Percentiles rank a stretch among this genome's conserved stretches.
These are phyloP conservation scores for Arthroderma uncinatum DNA, from an alignment of 2,329 filamentous ascomycete genomes.

Conservation along the genomic window DNA sequence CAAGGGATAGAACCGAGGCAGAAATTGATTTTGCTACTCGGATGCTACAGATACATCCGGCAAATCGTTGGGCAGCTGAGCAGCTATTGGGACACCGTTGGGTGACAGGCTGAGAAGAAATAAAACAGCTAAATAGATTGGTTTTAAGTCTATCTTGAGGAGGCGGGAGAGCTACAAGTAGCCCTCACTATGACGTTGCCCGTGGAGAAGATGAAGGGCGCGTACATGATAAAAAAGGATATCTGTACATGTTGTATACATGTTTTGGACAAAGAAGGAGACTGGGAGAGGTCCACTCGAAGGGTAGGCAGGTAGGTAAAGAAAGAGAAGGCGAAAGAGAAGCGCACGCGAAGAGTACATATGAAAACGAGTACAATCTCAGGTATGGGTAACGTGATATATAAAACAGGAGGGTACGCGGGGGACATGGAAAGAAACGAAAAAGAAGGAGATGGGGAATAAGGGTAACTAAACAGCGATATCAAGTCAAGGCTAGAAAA, in stretches of 20 bases:
- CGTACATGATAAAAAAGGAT: not conserved
- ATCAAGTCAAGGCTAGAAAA: not conserved
- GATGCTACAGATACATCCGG: not conserved
- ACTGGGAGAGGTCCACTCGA: not conserved
- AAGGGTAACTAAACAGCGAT: not conserved
- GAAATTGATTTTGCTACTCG: not conserved
- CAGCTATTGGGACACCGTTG: not conserved
- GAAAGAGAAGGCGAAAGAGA: not conserved
- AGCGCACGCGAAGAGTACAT: not conserved
- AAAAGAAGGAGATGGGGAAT: not conserved
- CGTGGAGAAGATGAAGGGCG: not conserved
- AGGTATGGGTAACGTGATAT: not conserved
- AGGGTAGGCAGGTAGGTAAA: not conserved
- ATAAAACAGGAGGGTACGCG: not conserved
- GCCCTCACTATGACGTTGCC: not conserved
- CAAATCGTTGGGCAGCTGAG: not conserved
- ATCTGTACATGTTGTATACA: slow-evolving; percentile 2
- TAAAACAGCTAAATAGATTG: not conserved
- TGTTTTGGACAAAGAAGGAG: not conserved
- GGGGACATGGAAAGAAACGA: not conserved
- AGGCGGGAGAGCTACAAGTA: not conserved
- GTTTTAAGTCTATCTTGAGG: not conserved
- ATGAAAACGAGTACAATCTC: slow-evolving; percentile 1
- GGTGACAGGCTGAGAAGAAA: not conserved
- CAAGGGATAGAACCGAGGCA: not conserved